These are phyloP conservation scores for Dalbergia cochinchinensis DNA, from an alignment of 306 rosid genomes.

Conservation along the genomic window DNA sequence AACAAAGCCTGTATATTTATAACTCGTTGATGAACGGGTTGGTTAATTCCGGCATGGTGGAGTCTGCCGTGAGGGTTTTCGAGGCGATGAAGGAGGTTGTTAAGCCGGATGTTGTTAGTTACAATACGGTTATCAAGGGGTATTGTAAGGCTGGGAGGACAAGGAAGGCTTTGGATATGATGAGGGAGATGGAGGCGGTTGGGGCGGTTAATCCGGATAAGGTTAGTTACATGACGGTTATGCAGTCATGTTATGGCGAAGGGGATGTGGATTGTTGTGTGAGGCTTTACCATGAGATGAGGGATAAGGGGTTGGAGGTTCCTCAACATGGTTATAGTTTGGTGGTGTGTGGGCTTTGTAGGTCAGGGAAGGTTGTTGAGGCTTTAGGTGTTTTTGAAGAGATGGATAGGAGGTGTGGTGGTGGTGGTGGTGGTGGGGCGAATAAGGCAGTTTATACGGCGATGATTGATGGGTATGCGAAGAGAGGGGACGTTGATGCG, in stretches of 20 bases:
- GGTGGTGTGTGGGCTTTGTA: constrained; percentile 79
- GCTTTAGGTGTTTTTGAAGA: constrained; percentile 68
- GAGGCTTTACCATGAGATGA: constrained; percentile 88
- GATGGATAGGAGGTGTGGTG: constrained; percentile 49
- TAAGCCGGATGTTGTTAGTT: constrained; percentile 72
- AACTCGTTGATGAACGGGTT: constrained; percentile 83
- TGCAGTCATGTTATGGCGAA: constrained; percentile 75
- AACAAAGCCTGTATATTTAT: constrained; percentile 60
- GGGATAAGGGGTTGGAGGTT: constrained; percentile 66
- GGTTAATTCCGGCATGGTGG: constrained; percentile 65
- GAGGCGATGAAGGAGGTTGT: constrained; percentile 68
- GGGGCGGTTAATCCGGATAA: constrained; percentile 72
- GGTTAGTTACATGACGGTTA: constrained; percentile 75
- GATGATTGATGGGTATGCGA: constrained; percentile 74
- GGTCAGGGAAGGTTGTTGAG: constrained; percentile 66
- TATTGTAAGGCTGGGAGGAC: constrained; percentile 73
- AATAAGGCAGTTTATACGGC: constrained; percentile 83
- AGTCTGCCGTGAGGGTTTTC: constrained; percentile 78
- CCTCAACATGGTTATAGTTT: constrained; percentile 73
- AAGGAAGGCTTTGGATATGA: constrained; percentile 61
- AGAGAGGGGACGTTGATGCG: constrained; percentile 66
- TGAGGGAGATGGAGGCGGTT: constrained; percentile 63
- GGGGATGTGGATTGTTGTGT: constrained; percentile 70
- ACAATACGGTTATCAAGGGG: constrained; percentile 85
- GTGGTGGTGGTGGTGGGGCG: constrained; percentile 58